Evolutionary conservation across 2,329 filamentous ascomycete genomes (phyloP).

Genomic region (Arthroderma sp.): DNA sequence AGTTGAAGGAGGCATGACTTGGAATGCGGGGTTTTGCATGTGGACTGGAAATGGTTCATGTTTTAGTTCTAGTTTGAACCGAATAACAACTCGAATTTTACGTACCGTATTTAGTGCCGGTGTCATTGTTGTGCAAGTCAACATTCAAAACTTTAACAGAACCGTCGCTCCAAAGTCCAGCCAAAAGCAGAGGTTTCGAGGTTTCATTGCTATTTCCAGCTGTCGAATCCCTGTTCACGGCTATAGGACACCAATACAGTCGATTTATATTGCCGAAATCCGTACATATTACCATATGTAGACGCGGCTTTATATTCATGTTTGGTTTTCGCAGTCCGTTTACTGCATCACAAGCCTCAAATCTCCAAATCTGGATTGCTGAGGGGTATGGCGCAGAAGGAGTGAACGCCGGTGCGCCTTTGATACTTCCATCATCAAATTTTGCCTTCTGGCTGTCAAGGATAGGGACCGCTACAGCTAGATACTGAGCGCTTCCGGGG

Average conservation of each 20-base stretch:
- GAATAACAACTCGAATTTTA: not conserved
- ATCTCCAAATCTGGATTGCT: conserved; percentile 49
- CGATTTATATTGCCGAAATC: conserved; percentile 46
- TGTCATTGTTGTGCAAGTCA: conserved; percentile 21
- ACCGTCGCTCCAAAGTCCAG: conserved; percentile 48
- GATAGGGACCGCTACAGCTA: conserved; percentile 39
- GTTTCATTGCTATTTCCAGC: conserved; percentile 19
- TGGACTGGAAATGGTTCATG: conserved; percentile 24
- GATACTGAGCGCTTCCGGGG: conserved; percentile 41
- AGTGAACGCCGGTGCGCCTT: conserved; percentile 39
- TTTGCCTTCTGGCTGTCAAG: conserved; percentile 26
- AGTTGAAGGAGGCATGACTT: conserved; percentile 38
- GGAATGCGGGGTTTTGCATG: conserved; percentile 39
- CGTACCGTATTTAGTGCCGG: conserved; percentile 22
- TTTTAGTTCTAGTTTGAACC: not conserved
- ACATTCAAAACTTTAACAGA: conserved; percentile 44
- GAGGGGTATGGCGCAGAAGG: conserved; percentile 38
- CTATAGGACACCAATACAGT: conserved; percentile 46
- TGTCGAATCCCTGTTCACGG: conserved; percentile 21
- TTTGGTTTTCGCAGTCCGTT: conserved; percentile 32
- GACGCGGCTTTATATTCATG: conserved; percentile 31
- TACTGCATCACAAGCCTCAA: conserved; percentile 28
- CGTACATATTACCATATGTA: conserved; percentile 43
- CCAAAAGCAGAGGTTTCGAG: conserved; percentile 28
- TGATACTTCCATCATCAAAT: conserved; percentile 22